phyloP scores from a whole-genome alignment of 2,329 filamentous ascomycete genomes.

The Penicillium sp. region DNA sequence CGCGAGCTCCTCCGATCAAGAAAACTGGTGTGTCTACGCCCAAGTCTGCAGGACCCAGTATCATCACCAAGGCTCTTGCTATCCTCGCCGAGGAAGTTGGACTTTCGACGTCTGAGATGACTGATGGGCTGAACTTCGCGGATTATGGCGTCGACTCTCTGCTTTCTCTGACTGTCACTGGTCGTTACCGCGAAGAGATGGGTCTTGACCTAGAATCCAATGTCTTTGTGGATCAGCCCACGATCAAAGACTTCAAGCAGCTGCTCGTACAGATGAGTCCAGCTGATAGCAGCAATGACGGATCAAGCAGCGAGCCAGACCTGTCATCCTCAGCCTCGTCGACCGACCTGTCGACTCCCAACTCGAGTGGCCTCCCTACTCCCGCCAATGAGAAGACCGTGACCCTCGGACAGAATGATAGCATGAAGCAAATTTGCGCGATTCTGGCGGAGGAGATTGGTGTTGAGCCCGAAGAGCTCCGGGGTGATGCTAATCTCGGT shows the following conservation, averaged over 20 bases:
- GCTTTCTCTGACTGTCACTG: constrained; percentile 62
- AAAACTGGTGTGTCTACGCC: constrained; percentile 32
- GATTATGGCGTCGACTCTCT: constrained; percentile 65
- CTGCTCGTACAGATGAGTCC: constrained; percentile 48
- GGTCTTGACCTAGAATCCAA: constrained; percentile 61
- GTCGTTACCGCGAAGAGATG: constrained; percentile 63
- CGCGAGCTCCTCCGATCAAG: constrained; percentile 27
- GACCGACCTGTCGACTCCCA: constrained; percentile 38
- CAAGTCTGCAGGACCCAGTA: constrained; percentile 33
- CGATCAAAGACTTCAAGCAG: constrained; percentile 62
- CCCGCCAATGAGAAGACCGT: constrained; percentile 32
- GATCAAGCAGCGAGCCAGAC: constrained; percentile 33
- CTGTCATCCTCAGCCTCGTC: constrained; percentile 33
- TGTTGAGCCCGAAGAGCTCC: constrained; percentile 44
- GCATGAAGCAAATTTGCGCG: constrained; percentile 43
- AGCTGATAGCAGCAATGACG: constrained; percentile 33
- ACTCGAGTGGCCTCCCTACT: constrained; percentile 35
- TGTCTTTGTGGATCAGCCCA: constrained; percentile 62
- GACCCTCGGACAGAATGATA: constrained; percentile 31
- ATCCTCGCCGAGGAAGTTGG: constrained; percentile 54
- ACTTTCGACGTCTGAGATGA: constrained; percentile 59
- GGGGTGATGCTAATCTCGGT: constrained; percentile 42
- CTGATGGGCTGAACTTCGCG: constrained; percentile 62
- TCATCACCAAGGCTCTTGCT: constrained; percentile 39
- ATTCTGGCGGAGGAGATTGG: constrained; percentile 50